phyloP scores from a whole-genome alignment of 768 basidiomycete genomes.

The Hericium coralloides region DNA sequence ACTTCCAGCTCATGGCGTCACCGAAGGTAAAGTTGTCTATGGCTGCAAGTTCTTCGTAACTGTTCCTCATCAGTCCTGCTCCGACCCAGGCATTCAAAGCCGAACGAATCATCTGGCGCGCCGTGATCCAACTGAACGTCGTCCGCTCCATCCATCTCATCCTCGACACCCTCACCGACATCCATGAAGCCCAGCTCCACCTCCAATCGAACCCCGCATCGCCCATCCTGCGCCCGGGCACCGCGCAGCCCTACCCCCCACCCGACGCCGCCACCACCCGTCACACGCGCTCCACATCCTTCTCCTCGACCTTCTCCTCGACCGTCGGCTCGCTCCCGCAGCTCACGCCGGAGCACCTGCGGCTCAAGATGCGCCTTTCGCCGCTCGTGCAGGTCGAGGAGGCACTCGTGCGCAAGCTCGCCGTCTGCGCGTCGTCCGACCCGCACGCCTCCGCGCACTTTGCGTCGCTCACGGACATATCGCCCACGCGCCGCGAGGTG shows the following conservation, averaged over 20 bases:
- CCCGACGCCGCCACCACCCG: background rate
- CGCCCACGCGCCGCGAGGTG: conserved; percentile 8
- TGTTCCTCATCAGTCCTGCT: background rate
- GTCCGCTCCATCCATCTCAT: conserved; percentile 34
- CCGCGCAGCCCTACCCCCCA: background rate
- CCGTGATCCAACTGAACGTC: conserved; percentile 60
- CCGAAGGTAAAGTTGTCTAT: conserved; percentile 20
- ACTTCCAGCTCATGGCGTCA: conserved; percentile 64
- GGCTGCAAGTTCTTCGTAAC: background rate
- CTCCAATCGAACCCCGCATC: background rate
- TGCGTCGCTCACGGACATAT: background rate
- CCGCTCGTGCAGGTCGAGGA: conserved; percentile 29
- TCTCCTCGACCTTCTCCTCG: conserved; percentile 9
- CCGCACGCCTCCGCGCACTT: background rate
- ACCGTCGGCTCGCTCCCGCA: conserved; percentile 3
- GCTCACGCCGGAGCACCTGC: conserved; percentile 1
- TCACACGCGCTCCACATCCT: conserved; percentile 10
- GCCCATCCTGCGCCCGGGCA: background rate
- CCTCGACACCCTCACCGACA: conserved; percentile 27
- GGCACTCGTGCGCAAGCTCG: conserved; percentile 20
- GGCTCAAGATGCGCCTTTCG: conserved; percentile 13
- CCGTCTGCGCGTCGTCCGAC: background rate
- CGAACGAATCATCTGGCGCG: conserved; percentile 73
- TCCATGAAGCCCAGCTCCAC: conserved; percentile 4
- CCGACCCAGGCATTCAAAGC: conserved; percentile 34